A percentile compares a stretch with the other conserved stretches of the same genome.
These are phyloP conservation scores for Chaetothyriales sp. DNA, from an alignment of 2,329 filamentous ascomycete genomes.

Conservation along the genomic window DNA sequence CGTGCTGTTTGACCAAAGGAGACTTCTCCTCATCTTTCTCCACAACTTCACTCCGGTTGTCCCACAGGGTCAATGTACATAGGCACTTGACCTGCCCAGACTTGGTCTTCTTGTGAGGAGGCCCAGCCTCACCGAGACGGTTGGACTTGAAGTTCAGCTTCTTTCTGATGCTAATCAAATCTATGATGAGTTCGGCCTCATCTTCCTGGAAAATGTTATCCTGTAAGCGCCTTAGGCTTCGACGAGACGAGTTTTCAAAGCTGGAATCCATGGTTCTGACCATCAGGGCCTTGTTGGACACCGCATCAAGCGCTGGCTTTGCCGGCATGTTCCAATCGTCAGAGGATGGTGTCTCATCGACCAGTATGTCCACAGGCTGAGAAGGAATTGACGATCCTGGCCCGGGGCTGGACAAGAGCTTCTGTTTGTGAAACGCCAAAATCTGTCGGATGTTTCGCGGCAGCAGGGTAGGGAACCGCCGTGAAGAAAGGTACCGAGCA, in stretches of 20 bases:
- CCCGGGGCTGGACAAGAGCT: background rate
- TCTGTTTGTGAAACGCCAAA: background rate
- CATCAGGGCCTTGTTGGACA: background rate
- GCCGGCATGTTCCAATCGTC: background rate
- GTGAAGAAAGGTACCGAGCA: background rate
- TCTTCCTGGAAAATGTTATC: constrained; percentile 5
- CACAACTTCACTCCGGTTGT: constrained; percentile 11
- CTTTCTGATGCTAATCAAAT: constrained; percentile 12
- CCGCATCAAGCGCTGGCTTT: background rate
- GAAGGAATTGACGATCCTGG: background rate
- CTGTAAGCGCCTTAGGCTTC: constrained; percentile 7
- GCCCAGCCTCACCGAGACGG: constrained; percentile 1
- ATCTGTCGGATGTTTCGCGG: background rate
- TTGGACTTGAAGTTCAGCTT: constrained; percentile 15
- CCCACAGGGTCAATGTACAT: constrained; percentile 15
- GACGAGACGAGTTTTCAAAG: background rate
- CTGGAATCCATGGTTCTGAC: background rate
- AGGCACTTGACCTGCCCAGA: constrained; percentile 8
- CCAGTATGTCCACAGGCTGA: background rate
- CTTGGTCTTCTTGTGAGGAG: constrained; percentile 9
- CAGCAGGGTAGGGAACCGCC: background rate
- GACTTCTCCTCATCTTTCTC: background rate
- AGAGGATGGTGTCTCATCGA: background rate
- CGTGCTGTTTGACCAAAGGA: background rate
- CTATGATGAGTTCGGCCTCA: constrained; percentile 9